Base-by-base conservation (phyloP, 2,329 filamentous ascomycete species). In the Hymenoscyphus occultus region DNA sequence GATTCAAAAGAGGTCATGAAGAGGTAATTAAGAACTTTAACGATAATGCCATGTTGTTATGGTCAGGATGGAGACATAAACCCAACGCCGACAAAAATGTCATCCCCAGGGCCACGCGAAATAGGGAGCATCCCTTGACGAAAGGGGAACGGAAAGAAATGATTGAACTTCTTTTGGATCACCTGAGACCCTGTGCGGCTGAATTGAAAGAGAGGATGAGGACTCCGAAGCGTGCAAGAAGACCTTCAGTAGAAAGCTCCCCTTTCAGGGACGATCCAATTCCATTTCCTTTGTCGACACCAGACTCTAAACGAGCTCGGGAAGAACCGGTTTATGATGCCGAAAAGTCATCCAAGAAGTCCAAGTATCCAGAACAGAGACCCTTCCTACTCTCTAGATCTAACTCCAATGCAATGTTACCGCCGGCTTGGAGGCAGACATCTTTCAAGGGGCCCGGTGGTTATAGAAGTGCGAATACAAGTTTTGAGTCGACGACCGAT, bases 401-500 rank as follows among this genome's bases (percentile, higher is more conserved):
- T 28, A 5, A 45, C 1, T 32, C 32, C 2, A 62, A 59, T n/a
- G 56, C 54, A 9, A 64, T 67, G 59, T 39, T 51, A 51, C 63
- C 62, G 2, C 62, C 35, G 6, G 35, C 35, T 4, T 42, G 64
- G 31, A 60, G 42, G 3, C 56, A 56, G 19, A n/a, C 56, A 31
- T 12, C 39, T 12, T 14, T 51, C 28, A 39, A 35, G 35, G 57
- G 60, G 13, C 19, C 45, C 31, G 45, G 40, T 14, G 51, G 56
- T 19, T 58, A 39, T 16, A 10, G 64, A 62, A 63, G 60, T 13
- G 65, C 59, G 7, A 60, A 64, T 22, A 67, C 65, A 7, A 71
- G 69, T 58, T 73, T 74, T 57, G 62, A 64, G 2, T 72, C 71
- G 1, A 51, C 61, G 51, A 42, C 63, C 1, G 3, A 3, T 2